Evolutionary conservation across 495 filamentous ascomycete species (phyloP).

Genomic region (Penicillium maclennaniae): DNA sequence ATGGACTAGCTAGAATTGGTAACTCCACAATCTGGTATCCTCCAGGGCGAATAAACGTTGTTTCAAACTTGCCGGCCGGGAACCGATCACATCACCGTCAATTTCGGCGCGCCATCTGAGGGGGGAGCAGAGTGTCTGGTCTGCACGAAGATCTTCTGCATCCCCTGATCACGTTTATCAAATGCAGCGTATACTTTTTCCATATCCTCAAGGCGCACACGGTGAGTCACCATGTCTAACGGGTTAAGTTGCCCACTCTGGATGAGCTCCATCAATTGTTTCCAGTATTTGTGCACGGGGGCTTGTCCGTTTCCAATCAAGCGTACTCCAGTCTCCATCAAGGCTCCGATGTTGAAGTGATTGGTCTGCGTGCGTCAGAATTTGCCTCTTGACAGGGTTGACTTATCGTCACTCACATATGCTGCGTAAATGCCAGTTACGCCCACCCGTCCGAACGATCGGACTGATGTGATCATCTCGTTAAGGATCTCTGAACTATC

Average conservation of each 20-base stretch:
- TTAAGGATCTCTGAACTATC: constrained; percentile 86
- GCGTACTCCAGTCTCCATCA: constrained; percentile 62
- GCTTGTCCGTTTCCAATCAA: constrained; percentile 4
- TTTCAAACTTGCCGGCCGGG: not conserved
- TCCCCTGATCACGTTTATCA: constrained; percentile 60
- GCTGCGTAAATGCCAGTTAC: constrained; percentile 82
- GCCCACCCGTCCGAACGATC: constrained; percentile 70
- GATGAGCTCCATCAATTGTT: constrained; percentile 55
- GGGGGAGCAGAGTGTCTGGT: constrained; percentile 61
- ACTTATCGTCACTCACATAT: constrained; percentile 52
- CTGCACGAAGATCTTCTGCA: constrained; percentile 71
- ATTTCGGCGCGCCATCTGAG: constrained; percentile 47
- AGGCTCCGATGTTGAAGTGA: constrained; percentile 76
- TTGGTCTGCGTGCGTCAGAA: constrained; percentile 51
- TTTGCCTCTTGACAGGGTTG: not conserved
- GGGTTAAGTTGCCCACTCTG: constrained; percentile 69
- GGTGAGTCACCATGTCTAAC: constrained; percentile 74
- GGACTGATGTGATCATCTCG: constrained; percentile 76
- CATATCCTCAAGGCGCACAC: constrained; percentile 70
- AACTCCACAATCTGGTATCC: not conserved
- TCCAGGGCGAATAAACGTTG: not conserved
- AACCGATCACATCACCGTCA: constrained; percentile 34
- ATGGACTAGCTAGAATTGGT: not conserved
- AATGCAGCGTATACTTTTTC: constrained; percentile 51
- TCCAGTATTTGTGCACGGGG: constrained; percentile 8